These are phyloP conservation scores for Neurospora sp. DNA, from an alignment of 495 filamentous ascomycete species.

Conservation along the genomic window DNA sequence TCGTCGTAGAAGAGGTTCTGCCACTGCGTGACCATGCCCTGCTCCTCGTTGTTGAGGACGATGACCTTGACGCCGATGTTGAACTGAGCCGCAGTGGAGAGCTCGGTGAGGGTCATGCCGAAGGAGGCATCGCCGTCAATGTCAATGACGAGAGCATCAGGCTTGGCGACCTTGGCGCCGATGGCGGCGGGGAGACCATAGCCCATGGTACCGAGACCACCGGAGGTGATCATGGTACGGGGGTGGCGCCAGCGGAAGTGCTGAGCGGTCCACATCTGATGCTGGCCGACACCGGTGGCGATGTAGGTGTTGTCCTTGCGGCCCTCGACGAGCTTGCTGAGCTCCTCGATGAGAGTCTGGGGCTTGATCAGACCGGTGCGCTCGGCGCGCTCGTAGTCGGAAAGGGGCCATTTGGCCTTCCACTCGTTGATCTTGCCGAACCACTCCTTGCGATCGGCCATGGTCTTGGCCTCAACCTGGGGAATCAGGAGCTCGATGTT, in stretches of 20 bases:
- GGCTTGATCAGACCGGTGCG: constrained; percentile 72
- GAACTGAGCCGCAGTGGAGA: constrained; percentile 84
- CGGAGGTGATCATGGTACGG: constrained; percentile 82
- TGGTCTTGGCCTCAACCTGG: constrained; percentile 43
- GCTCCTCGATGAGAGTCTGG: constrained; percentile 72
- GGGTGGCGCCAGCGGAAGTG: constrained; percentile 86
- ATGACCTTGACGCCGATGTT: constrained; percentile 89
- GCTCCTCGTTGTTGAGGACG: constrained; percentile 91
- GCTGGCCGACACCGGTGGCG: constrained; percentile 85
- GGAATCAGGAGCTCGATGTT: constrained; percentile 71
- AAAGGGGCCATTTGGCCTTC: constrained; percentile 77
- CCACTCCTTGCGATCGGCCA: constrained; percentile 67
- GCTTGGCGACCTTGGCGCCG: constrained; percentile 82
- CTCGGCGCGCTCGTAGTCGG: constrained; percentile 59
- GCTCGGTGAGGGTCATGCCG: constrained; percentile 88
- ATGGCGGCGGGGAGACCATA: constrained; percentile 88
- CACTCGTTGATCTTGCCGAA: constrained; percentile 78
- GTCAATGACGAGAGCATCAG: constrained; percentile 79
- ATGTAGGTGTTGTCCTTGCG: constrained; percentile 77
- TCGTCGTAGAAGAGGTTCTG: constrained; percentile 90
- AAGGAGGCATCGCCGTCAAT: constrained; percentile 97
- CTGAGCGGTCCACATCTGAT: constrained; percentile 97
- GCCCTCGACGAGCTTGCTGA: constrained; percentile 61
- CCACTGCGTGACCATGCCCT: constrained; percentile 97
- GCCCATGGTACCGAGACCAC: constrained; percentile 92